phyloP scores from a whole-genome alignment of 305 asterid species.

The Fraxinus angustifolia region DNA sequence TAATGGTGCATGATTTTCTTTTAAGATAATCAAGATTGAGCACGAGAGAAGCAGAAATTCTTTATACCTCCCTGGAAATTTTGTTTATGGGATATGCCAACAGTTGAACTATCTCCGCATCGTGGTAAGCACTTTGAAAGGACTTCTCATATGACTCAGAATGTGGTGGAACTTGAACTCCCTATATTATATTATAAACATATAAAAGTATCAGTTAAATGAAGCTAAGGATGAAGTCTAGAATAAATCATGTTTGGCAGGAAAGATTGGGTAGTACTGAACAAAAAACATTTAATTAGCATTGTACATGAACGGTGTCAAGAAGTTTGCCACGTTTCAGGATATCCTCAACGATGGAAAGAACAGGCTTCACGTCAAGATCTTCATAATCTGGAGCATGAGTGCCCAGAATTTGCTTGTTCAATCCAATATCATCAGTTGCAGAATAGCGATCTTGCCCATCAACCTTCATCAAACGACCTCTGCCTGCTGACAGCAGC shows the following conservation, averaged over 20 bases:
- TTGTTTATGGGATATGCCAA: conserved; percentile 63
- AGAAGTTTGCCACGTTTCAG: conserved; percentile 40
- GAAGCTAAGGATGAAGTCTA: neutral
- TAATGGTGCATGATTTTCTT: neutral
- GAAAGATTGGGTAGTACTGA: neutral
- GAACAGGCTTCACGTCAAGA: conserved; percentile 54
- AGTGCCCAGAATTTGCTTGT: conserved; percentile 55
- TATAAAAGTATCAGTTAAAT: neutral
- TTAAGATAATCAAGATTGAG: neutral
- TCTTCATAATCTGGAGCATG: conserved; percentile 66
- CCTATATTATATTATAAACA: conserved; percentile 26
- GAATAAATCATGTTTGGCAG: neutral
- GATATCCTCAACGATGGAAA: conserved; percentile 70
- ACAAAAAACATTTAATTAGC: no score
- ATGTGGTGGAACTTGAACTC: conserved; percentile 28
- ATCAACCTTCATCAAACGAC: conserved; percentile 32
- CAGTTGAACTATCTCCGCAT: conserved; percentile 39
- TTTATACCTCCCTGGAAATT: conserved; percentile 54
- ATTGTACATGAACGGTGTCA: conserved; percentile 7
- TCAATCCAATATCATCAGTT: conserved; percentile 56
- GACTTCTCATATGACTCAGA: conserved; percentile 33
- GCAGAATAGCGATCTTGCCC: conserved; percentile 36
- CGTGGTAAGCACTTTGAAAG: conserved; percentile 32
- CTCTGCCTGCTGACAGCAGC: conserved; percentile 14
- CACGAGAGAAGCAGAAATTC: neutral